Percentiles rank a stretch among this genome's conserved stretches.
Evolutionary conservation across 2,329 filamentous ascomycete genomes (phyloP).

Genomic region (Stachybotrys elegans): DNA sequence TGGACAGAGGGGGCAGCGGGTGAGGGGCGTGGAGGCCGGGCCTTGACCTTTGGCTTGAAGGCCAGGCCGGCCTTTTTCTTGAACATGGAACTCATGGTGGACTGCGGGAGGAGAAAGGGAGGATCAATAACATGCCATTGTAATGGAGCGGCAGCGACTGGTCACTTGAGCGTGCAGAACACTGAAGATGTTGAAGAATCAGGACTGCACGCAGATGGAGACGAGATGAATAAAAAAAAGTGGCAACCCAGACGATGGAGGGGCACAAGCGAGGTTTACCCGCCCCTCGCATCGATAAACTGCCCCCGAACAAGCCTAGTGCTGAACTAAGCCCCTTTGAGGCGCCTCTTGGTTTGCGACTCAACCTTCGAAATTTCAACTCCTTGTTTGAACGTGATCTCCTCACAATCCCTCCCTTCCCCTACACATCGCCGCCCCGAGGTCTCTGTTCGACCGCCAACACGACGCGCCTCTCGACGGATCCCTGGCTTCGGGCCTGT

Average conservation of each 20-base stretch:
- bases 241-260: no score
- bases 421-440: no score
- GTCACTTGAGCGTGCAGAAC: no score
- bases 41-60: slow-evolving; percentile 67
- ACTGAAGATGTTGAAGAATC: no score
- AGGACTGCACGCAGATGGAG: no score
- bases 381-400: slow-evolving; percentile 29
- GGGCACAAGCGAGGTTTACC: slow-evolving; percentile 27
- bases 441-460: slow-evolving; percentile 32
- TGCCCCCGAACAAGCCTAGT: slow-evolving; percentile 24
- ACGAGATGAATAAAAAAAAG: slow-evolving; percentile 1
- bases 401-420: slow-evolving; percentile 27
- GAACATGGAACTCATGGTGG: slow-evolving; percentile 60
- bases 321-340: slow-evolving; percentile 28
- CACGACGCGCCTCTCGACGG: slow-evolving; percentile 25
- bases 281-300: slow-evolving; percentile 28
- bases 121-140: slow-evolving; percentile 1
- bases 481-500: slow-evolving; percentile 28
- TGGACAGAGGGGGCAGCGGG: slow-evolving; percentile 26
- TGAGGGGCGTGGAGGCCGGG: slow-evolving; percentile 45
- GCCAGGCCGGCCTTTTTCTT: slow-evolving; percentile 58
- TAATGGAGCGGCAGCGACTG: no score
- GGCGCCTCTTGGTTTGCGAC: slow-evolving; percentile 33
- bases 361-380: slow-evolving; percentile 42
- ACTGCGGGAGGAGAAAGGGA: no score